Conservation (phyloP, 2,329 filamentous ascomycete genomes). For the Colletotrichum lindemuthianum region DNA sequence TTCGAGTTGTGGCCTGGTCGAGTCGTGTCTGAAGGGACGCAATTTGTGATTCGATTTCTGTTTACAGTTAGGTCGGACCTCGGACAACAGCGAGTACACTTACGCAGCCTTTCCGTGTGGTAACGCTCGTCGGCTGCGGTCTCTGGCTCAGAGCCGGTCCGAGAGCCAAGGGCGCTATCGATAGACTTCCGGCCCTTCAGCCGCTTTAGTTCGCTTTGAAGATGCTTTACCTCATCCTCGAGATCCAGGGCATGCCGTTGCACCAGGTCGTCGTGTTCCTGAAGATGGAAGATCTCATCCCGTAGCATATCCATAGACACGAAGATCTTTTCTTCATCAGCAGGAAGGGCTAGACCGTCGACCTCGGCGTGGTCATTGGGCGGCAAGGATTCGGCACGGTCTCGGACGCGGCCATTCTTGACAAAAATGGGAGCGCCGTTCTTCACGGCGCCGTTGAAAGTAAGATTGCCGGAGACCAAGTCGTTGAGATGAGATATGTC, state of each 20-base stretch:
- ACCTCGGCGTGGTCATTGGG: slow-evolving; percentile 57
- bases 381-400: slow-evolving; percentile 49
- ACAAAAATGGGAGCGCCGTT: slow-evolving; percentile 67
- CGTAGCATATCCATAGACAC: slow-evolving; percentile 71
- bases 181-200: slow-evolving; percentile 51
- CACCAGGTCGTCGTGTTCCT: slow-evolving; percentile 66
- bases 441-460: slow-evolving; percentile 59
- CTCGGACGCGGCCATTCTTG: slow-evolving; percentile 62
- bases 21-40: slow-evolving; percentile 69
- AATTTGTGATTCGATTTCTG: slow-evolving; percentile 69
- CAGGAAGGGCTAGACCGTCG: slow-evolving; percentile 60
- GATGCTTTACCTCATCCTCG: slow-evolving; percentile 60
- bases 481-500: slow-evolving; percentile 66
- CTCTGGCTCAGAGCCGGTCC: slow-evolving; percentile 55
- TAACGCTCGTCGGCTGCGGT: slow-evolving; percentile 55
- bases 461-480: slow-evolving; percentile 65
- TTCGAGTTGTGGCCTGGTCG: slow-evolving; percentile 70
- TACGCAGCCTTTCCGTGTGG: slow-evolving; percentile 65
- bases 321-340: slow-evolving; percentile 67
- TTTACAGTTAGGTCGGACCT: slow-evolving; percentile 10
- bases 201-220: slow-evolving; percentile 60
- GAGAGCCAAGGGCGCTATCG: slow-evolving; percentile 48
- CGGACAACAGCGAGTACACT: slow-evolving; percentile 44
- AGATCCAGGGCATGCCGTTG: slow-evolving; percentile 64
- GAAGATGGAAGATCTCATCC: slow-evolving; percentile 64